phyloP scores from a whole-genome alignment of 2,329 filamentous ascomycete species.

The Pseudopyricularia javanii region DNA sequence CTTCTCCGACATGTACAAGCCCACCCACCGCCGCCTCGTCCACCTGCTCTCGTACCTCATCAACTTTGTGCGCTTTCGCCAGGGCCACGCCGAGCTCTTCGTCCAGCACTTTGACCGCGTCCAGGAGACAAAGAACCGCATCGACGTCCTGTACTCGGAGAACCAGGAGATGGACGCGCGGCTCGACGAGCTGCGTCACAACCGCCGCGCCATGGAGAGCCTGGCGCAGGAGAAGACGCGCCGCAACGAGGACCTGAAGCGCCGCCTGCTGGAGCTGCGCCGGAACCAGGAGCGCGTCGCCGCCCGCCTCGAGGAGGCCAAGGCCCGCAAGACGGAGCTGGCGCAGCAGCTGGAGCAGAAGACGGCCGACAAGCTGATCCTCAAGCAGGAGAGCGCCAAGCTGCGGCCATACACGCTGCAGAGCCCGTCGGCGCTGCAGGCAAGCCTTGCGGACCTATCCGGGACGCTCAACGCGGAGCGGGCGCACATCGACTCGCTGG shows the following conservation, averaged over 20 bases:
- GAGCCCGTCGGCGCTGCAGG: conserved; percentile 72
- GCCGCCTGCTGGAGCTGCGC: conserved; percentile 65
- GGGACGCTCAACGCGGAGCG: conserved; percentile 70
- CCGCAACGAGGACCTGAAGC: conserved; percentile 79
- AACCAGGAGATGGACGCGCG: conserved; percentile 80
- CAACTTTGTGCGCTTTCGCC: conserved; percentile 95
- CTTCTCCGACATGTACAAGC: conserved; percentile 83
- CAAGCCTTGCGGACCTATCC: conserved; percentile 68
- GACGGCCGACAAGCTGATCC: conserved; percentile 54
- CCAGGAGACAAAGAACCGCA: conserved; percentile 73
- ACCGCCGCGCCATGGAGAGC: conserved; percentile 67
- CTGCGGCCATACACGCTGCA: conserved; percentile 85
- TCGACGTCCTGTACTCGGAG: conserved; percentile 72
- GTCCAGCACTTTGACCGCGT: conserved; percentile 90
- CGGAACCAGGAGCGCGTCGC: conserved; percentile 74
- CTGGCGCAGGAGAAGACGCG: conserved; percentile 75
- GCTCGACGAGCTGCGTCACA: conserved; percentile 68
- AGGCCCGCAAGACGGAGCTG: conserved; percentile 65
- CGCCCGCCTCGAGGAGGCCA: conserved; percentile 70
- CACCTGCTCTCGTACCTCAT: conserved; percentile 97
- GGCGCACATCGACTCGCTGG: conserved; percentile 73
- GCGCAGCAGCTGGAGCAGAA: conserved; percentile 62
- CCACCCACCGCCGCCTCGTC: conserved; percentile 77
- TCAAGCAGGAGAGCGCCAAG: conserved; percentile 78
- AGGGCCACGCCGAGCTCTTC: conserved; percentile 79